These are phyloP conservation scores for Thoreauomyces humboldtii DNA, from an alignment of 192 early-diverging fungal species.

Conservation along the genomic window DNA sequence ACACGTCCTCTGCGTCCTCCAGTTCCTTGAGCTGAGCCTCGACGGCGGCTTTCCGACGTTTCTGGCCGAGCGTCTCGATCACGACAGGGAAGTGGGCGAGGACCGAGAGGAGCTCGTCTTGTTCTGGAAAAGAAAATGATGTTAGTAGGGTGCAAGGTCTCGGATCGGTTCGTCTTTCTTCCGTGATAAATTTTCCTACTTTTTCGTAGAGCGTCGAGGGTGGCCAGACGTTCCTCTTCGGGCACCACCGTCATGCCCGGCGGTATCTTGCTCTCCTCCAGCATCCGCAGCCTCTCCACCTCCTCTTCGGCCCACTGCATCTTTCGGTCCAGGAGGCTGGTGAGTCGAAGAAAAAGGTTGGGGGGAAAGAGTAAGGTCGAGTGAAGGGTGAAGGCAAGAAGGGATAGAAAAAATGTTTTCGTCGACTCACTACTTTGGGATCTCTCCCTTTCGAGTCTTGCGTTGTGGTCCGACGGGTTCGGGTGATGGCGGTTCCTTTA, in stretches of 20 bases:
- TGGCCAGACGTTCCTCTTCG: constrained; percentile 46
- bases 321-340: constrained; percentile 52
- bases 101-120: constrained; percentile 36
- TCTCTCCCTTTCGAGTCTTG: constrained; percentile 40
- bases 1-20: constrained; percentile 45
- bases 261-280: constrained; percentile 50
- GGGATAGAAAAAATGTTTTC: too few relatives aligned
- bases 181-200: too few relatives aligned
- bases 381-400: too few relatives aligned
- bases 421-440: constrained; percentile 51
- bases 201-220: constrained; percentile 33
- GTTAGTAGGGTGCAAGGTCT: too few relatives aligned
- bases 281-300: constrained; percentile 35
- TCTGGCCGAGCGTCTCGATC: constrained; percentile 39
- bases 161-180: too few relatives aligned
- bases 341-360: too few relatives aligned
- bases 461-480: constrained; percentile 16
- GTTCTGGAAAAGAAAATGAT: constrained; percentile 21
- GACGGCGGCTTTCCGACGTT: constrained; percentile 36
- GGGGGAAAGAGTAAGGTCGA: background rate
- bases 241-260: constrained; percentile 44
- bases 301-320: constrained; percentile 55
- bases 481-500: constrained; percentile 13
- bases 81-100: constrained; percentile 45
- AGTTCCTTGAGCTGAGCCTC: constrained; percentile 45